A percentile compares a stretch with the other conserved stretches of the same genome.
These are phyloP conservation scores for Pelargonium citronellum DNA, from an alignment of 441 rosid genomes.

Conservation along the genomic window DNA sequence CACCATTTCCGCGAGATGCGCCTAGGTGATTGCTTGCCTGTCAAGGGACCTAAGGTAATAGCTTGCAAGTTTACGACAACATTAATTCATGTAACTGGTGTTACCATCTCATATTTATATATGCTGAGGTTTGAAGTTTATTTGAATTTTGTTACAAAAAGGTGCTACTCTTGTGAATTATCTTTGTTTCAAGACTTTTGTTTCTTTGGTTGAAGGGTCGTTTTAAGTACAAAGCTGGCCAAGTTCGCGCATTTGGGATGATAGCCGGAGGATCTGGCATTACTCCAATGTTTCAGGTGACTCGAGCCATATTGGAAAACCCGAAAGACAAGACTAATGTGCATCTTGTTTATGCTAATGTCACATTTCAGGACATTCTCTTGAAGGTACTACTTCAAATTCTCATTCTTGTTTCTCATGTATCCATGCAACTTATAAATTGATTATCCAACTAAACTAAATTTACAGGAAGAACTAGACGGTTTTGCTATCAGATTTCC, in stretches of 20 bases:
- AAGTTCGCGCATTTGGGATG: constrained; percentile 22
- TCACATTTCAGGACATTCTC: constrained; percentile 19
- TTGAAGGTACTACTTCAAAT: constrained; percentile 15
- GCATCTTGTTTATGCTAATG: constrained; percentile 21
- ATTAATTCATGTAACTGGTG: no score
- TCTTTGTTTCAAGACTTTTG: not conserved
- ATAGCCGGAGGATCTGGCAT: constrained; percentile 25
- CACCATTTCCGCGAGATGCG: constrained; percentile 25
- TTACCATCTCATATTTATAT: no score
- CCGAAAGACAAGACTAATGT: constrained; percentile 20
- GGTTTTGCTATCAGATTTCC: constrained; percentile 56
- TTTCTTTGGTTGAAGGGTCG: constrained; percentile 16
- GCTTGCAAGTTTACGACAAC: no score
- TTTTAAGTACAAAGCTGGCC: constrained; percentile 20
- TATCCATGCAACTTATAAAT: not conserved
- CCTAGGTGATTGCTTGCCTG: constrained; percentile 16
- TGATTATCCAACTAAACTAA: not conserved
- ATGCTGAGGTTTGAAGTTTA: no score
- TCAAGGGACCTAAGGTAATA: constrained; percentile 20
- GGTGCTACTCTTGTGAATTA: not conserved
- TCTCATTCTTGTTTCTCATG: not conserved
- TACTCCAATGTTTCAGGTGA: constrained; percentile 28
- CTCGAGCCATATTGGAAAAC: constrained; percentile 23
- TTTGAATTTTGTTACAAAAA: not conserved
- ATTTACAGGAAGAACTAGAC: constrained; percentile 71